Evolutionary conservation across 2,329 filamentous ascomycete genomes (phyloP).

Genomic region (Aspergillus sp.): DNA sequence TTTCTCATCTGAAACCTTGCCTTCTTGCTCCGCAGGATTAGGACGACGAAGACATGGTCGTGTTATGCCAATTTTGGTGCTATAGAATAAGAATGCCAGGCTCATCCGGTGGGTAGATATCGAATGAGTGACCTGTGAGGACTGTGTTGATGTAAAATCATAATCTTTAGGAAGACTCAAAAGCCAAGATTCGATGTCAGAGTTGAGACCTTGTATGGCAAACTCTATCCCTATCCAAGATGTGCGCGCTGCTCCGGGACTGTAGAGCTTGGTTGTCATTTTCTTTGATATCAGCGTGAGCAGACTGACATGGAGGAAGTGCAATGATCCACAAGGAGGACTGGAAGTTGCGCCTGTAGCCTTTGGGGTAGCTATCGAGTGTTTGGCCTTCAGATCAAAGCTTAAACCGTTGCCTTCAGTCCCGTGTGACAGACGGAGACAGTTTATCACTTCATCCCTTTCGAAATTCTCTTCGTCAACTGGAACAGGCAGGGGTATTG

Average conservation of each 20-base stretch:
- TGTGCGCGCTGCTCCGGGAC: conserved; percentile 36
- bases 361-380: conserved; percentile 16
- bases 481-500: conserved; percentile 45
- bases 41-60: conserved; percentile 47
- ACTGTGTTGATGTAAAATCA: conserved; percentile 43
- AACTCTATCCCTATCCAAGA: conserved; percentile 44
- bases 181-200: conserved; percentile 45
- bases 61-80: conserved; percentile 46
- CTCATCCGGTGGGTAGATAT: conserved; percentile 38
- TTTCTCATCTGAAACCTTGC: conserved; percentile 15
- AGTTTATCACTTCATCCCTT: conserved; percentile 31
- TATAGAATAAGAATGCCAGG: conserved; percentile 47
- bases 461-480: conserved; percentile 46
- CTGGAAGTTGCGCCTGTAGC: conserved; percentile 23
- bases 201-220: conserved; percentile 40
- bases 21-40: conserved; percentile 36
- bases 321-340: conserved; percentile 42
- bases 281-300: conserved; percentile 41
- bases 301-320: conserved; percentile 44
- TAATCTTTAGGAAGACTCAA: conserved; percentile 42
- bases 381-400: conserved; percentile 24
- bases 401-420: conserved; percentile 22
- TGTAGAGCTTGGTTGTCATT: conserved; percentile 44
- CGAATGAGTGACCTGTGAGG: conserved; percentile 31
- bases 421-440: conserved; percentile 30